Base-by-base conservation (phyloP, 148 eudicot genomes). In the Chenopodium formosanum region DNA sequence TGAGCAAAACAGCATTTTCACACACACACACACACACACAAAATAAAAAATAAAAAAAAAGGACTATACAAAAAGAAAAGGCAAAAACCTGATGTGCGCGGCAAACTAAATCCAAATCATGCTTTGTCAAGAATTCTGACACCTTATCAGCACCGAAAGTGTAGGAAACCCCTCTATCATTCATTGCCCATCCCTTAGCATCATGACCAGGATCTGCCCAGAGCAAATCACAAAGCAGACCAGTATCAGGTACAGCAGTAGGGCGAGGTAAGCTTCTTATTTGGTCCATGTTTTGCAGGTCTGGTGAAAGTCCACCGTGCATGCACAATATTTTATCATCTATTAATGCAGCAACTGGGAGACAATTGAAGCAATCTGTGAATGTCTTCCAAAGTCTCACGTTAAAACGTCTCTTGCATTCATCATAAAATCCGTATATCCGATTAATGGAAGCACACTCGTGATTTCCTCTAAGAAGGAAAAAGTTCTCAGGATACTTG, bases 261-360 rank as follows among this genome's bases (percentile, higher is more conserved):
- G 92, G 95, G 27, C 93, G 93, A 65, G 91, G 93, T 79, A 92
- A 79, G 82, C 70, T 88, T 72, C 92, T 89, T 80, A 92, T 87
- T 73, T 89, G 91, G 82, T 90, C 92, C 87, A 92, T 87, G 78
- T 87, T 83, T 66, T 86, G 83, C 78, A 92, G 88, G 70, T 92
- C 95, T 34, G 95, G 95, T 73, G 93, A 92, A 70, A 92, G 95
- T 56, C 93, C 95, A 78, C 95, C 95, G 79, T 92, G 95, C 95
- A 92, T 92, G 85, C 95, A 92, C 84, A 90, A 82, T 69, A 90
- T 90, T 82, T 92, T 90, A 84, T 92, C 95, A 83, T 92, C 93
- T 63, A 90, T 71, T 23, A 92, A 87, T 47, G 95, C 93, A 25
- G 93, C 86, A 78, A 92, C 95, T 40, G 95, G 95, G 82, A 92